phyloP scores from a whole-genome alignment of 129 eudicot species.

The Scalesia atractyloides region DNA sequence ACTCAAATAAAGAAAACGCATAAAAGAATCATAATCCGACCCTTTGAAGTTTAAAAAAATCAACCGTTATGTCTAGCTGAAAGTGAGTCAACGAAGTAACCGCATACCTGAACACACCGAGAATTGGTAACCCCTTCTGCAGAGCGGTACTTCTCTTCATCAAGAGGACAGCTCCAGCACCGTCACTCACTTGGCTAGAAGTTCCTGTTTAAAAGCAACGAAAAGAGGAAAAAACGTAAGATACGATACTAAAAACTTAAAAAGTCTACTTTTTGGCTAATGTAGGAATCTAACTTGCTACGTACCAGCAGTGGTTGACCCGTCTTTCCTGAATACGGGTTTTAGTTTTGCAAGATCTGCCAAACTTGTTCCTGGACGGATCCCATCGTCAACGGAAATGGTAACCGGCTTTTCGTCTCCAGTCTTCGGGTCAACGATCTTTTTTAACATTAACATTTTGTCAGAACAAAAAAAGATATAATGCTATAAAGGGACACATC shows the following conservation, averaged over 20 bases:
- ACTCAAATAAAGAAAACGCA: neutral
- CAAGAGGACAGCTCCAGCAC: constrained; percentile 94
- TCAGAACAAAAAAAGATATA: neutral
- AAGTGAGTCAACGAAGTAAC: neutral
- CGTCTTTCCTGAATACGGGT: constrained; percentile 88
- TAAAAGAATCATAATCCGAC: neutral
- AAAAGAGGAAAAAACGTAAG: neutral
- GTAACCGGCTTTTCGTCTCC: constrained; percentile 88
- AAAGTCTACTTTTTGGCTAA: constrained; percentile 1
- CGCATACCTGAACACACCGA: constrained; percentile 84
- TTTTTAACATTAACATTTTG: neutral
- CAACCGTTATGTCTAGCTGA: neutral
- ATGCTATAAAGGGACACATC: neutral
- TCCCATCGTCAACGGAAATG: constrained; percentile 84
- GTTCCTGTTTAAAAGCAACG: constrained; percentile 53
- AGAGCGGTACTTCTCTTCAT: constrained; percentile 90
- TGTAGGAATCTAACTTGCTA: neutral
- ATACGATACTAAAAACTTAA: neutral
- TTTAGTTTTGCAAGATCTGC: constrained; percentile 79
- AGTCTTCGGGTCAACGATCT: constrained; percentile 95
- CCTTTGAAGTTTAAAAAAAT: neutral
- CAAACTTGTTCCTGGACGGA: constrained; percentile 67
- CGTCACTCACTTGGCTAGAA: constrained; percentile 96
- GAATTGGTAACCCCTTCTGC: constrained; percentile 87
- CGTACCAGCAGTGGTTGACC: constrained; percentile 93